Conservation (phyloP, 2,329 filamentous ascomycete species). For the Atkinsonella hypoxylon region DNA sequence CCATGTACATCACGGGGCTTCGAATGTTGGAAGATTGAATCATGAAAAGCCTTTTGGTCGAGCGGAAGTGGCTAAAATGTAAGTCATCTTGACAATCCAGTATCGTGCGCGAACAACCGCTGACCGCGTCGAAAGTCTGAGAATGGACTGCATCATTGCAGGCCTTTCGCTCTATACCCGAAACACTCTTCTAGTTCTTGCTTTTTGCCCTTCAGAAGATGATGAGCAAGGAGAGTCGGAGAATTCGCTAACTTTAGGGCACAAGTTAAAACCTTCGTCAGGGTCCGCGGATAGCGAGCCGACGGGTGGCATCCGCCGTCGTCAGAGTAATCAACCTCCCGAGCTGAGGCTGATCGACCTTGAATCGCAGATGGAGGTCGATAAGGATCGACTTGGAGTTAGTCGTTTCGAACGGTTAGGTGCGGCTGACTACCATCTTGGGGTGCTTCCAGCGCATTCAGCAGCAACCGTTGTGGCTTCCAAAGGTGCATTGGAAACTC, state of each 20-base stretch:
- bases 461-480: slow-evolving; percentile 52
- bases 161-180: slow-evolving; percentile 94
- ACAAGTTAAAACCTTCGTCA: slow-evolving; percentile 31
- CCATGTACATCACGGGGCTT: slow-evolving; percentile 69
- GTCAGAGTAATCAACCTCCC: slow-evolving; percentile 70
- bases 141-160: slow-evolving; percentile 95
- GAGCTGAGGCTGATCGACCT: slow-evolving; percentile 88
- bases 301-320: slow-evolving; percentile 53
- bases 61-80: slow-evolving; percentile 89
- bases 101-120: background rate
- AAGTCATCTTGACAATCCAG: slow-evolving; percentile 26
- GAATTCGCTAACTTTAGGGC: slow-evolving; percentile 18
- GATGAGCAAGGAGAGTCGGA: slow-evolving; percentile 37
- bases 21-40: slow-evolving; percentile 51
- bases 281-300: slow-evolving; percentile 44
- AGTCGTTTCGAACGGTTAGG: slow-evolving; percentile 79
- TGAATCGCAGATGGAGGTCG: slow-evolving; percentile 71
- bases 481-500: slow-evolving; percentile 62
- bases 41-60: slow-evolving; percentile 63
- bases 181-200: slow-evolving; percentile 79
- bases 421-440: slow-evolving; percentile 84
- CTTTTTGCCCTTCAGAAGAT: slow-evolving; percentile 68
- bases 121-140: slow-evolving; percentile 45
- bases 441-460: slow-evolving; percentile 62
- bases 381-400: slow-evolving; percentile 75